Base-by-base conservation (phyloP, 495 filamentous ascomycete genomes). In the Rostrohypoxylon terebratum region DNA sequence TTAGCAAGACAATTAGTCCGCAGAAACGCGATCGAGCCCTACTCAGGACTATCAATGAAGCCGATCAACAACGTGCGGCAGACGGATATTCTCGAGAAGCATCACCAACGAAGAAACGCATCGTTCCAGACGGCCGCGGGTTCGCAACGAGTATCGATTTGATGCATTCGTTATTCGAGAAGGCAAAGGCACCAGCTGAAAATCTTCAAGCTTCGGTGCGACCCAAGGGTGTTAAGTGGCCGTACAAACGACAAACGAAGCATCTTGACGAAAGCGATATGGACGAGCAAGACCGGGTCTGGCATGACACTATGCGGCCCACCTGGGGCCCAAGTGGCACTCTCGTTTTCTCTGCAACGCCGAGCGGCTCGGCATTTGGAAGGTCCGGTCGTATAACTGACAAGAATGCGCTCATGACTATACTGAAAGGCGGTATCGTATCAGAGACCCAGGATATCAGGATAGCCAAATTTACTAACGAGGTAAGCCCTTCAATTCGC, bases 1-100 rank as follows among this genome's bases (percentile, higher is more conserved):
- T 99, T 66, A 93, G 93, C 80, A 92, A 90, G 59, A 98, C 96
- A 1, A 92, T 98, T 70, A 97, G 93, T 77, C 96, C 96, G 21
- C 88, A 90, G 74, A 94, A 97, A 81, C 89, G 93, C 76, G 90
- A 97, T 83, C 92, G 94, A 71, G 83, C 81, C 0, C 76, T 81
- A 31, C 71, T 87, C 14, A 85, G 82, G 74, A 84, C 79, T 9
- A 78, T 86, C 34, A 82, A 84, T 59, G 85, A 86, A 58, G 79
- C 83, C 53, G 71, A 75, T 20, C 69, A 70, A 16, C 67, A 71
- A 16, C 71, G 73, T 42, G 36, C 72, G 21, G 18, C 38, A 18
- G 53, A 69, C 31, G 80, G 78, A 16, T 73, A 66, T 31, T 75
- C 72, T 31, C 79, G 79, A 68, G 82, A 81, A 31, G 57, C 42